Percentiles rank a stretch among this genome's conserved stretches.
phyloP scores from a whole-genome alignment of 306 rosid species.

The Heteromeles arbutifolia region DNA sequence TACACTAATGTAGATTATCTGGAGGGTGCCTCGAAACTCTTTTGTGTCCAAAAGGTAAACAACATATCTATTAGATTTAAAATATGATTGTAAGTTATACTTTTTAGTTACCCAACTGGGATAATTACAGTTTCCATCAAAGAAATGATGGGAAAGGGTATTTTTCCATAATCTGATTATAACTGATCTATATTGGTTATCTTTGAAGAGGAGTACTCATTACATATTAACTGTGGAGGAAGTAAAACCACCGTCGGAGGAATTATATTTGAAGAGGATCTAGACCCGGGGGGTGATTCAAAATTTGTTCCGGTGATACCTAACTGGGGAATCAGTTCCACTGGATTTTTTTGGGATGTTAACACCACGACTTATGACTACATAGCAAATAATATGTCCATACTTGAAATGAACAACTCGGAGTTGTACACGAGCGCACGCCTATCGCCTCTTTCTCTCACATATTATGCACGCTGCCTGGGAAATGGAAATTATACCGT shows the following conservation, averaged over 20 bases:
- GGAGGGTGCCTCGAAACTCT: not conserved
- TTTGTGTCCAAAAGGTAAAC: constrained; percentile 20
- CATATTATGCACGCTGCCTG: constrained; percentile 49
- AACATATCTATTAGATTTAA: not conserved
- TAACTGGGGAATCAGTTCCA: constrained; percentile 48
- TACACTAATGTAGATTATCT: not conserved
- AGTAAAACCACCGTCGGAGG: not conserved
- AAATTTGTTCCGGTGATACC: not conserved
- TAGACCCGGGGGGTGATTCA: not conserved
- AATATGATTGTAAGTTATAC: not conserved
- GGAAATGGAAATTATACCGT: constrained; percentile 45
- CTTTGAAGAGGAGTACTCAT: not conserved
- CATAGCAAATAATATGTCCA: constrained; percentile 12
- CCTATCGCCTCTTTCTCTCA: constrained; percentile 44
- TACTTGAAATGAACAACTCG: constrained; percentile 19
- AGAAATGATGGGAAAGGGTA: not conserved
- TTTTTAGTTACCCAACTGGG: not conserved
- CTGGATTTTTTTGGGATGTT: constrained; percentile 34
- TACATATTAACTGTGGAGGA: constrained; percentile 11
- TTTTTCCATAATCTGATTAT: too few species aligned
- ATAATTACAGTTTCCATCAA: not conserved
- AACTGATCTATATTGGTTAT: too few species aligned
- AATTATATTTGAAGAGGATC: not conserved
- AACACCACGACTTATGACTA: constrained; percentile 13
- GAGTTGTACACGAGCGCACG: constrained; percentile 46